Base-by-base conservation (phyloP, 148 eudicot species). In the Persicaria maculosa region DNA sequence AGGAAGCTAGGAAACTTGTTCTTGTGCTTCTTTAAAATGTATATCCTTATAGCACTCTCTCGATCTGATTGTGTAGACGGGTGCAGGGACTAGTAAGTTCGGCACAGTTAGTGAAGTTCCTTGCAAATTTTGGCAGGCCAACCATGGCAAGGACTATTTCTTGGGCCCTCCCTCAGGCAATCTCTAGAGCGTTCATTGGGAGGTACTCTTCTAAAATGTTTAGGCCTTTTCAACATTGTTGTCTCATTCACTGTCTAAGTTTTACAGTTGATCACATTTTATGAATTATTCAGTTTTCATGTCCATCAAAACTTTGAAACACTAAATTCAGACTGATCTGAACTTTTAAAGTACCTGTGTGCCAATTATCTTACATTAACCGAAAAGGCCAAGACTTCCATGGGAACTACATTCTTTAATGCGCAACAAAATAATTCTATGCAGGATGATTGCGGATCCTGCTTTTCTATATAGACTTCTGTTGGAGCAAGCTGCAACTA, bases 371-470 rank as follows among this genome's bases (percentile, higher is more conserved):
- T 3, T 64, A 31, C 2, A 31, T 31, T 31, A 31, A 31, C 40
- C 40, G 40, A 31, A 31, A 3, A 31, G 40, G 40, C 40, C 40
- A 31, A 31, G 40, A 31, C 40, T 31, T 31, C 40, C 40, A 31
- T 31, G 40, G 40, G 31, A 31, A 12, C 14, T 36, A 64, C 36
- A 64, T 17, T 31, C 9, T 12, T 64, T 45, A 0, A 65, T 36
- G 5, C 12, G 15, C 15, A 5, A 65, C 4, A 4, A 9, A 69
- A 67, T 73, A 76, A 55, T 36, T 69, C 78, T 80, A 46, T 73
- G 64, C 92, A 94, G 98, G 86, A 94, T 91, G 98, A 84, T 94
- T 79, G 98, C 98, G 19, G 98, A 94, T 82, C 98, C 98, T n/a
- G 90, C 97, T 44, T 91, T 94, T 81, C 72, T 91, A 40, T 87